Conservation (phyloP, 1,284 basidiomycete genomes). For the Trichosporon ovoides region DNA sequence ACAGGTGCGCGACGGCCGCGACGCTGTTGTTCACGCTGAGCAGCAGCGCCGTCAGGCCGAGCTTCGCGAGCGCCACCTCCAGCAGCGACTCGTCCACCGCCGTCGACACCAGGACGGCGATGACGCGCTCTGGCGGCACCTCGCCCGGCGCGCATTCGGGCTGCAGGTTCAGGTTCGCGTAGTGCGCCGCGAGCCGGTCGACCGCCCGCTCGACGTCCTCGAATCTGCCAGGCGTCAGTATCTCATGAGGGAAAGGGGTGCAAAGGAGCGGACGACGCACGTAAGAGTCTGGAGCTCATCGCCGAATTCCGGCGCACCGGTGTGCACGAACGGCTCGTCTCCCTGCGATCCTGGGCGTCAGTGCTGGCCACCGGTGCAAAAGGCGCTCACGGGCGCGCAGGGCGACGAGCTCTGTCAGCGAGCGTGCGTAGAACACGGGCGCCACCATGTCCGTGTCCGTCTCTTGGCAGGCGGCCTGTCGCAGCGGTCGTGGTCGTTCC, state of each 20-base stretch:
- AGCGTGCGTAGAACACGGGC: conserved; percentile 35
- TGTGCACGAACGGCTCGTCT: conserved; percentile 42
- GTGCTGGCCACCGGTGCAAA: too few relatives aligned
- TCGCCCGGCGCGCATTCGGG: conserved; percentile 9
- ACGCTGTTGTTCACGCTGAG: conserved; percentile 59
- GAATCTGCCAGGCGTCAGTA: conserved; percentile 31
- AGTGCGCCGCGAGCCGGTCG: conserved; percentile 52
- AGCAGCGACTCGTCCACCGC: conserved; percentile 52
- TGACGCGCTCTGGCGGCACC: conserved; percentile 43
- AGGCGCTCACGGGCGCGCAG: conserved; percentile 39
- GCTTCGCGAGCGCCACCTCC: conserved; percentile 52
- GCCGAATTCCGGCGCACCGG: conserved; percentile 45
- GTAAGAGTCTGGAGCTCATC: conserved; percentile 41
- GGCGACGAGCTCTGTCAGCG: conserved; percentile 41
- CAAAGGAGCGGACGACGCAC: conserved; percentile 17
- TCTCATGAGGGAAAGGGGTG: neutral
- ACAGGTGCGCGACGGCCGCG: conserved; percentile 57
- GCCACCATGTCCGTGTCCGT: conserved; percentile 30
- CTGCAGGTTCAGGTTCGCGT: conserved; percentile 33
- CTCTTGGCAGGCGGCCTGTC: too few relatives aligned
- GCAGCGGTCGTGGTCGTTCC: neutral
- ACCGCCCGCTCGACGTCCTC: conserved; percentile 46
- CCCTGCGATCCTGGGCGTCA: conserved; percentile 27
- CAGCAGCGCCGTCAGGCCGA: conserved; percentile 52
- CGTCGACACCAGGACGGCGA: conserved; percentile 50